Base-by-base conservation (phyloP, 257 asterid genomes). In the Scutellaria barbata region DNA sequence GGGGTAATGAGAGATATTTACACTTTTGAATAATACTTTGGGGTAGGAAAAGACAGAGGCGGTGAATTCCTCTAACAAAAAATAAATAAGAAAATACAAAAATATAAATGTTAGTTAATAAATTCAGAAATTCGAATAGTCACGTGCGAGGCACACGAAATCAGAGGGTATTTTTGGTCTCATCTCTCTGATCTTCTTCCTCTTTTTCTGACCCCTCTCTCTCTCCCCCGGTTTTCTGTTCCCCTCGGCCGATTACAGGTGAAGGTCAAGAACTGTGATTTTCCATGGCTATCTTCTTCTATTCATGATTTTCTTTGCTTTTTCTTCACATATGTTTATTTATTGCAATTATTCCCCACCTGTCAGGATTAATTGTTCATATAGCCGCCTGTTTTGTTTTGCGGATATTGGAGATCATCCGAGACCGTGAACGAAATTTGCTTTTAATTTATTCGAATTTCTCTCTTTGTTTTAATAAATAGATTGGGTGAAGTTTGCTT, bases 141-240 rank as follows among this genome's bases (percentile, higher is more conserved):
- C 77, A 77, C 81, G 77, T 63, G 81, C 64, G 51, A 47, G n/a
- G 68, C 81, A 43, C 67, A 35, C 59, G 11, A 8, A 7, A 50
- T 8, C 37, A 53, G 55, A 17, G 47, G 8, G 54, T 57, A 8
- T 42, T n/a, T 64, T 22, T 43, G 30, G 13, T 33, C 67, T 13
- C 12, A 8, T 65, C 14, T 50, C 5, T 46, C 51, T 10, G 3
- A 47, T 48, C 66, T 30, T 14, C 60, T 37, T 10, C 13, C 13
- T 20, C 41, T 2, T 50, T 17, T 47, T 40, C 69, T 10, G 48
- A 30, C 35, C 30, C 3, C 35, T 30, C 35, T 30, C 35, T 30
- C 35, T 30, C 35, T 5, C 35, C 35, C 3, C 35, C 35, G 35
- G 5, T 30, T 60, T 69, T 55, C 55, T 43, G 68, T 48, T 48